Evolutionary conservation across 805 yeast species (phyloP), one percentile per base, ranked within the genome.

Genomic region (Candida cerambycidarum): DNA sequence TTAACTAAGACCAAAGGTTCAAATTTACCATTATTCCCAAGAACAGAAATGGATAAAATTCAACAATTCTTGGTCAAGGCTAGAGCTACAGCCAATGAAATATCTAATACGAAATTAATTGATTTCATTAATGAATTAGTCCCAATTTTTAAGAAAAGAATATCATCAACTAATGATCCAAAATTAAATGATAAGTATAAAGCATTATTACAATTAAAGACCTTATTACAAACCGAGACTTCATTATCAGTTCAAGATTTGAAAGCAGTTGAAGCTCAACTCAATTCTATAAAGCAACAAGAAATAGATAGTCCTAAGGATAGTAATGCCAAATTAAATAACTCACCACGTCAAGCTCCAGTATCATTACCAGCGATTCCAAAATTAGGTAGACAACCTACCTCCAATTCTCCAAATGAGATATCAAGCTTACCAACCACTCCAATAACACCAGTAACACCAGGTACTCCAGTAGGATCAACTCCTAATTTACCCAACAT

Each of bases 1-100:
- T 65, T 64, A 35, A 79, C 90, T 24, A 80, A 76, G 38, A 69
- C 80, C 2, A 71, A 77, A 32, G 70, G 68, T 12, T 74, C 84
- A n/a, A 80, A 80, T 6, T 57, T 75, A 35, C 85, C 90, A 4
- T 67, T 93, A 34, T 90, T 95, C 58, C 84, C 88, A 11, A 71
- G 67, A 27, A 83, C 79, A 4, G 83, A 86, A 31, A 68, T 90
- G 49, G 79, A 78, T 21, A 79, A 75, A 55, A 85, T 93, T 43
- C 96, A 88, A 52, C 72, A 67, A 32, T 93, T 89, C 57, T 65
- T 95, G 48, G 48, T 45, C 27, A 68, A 61, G 49, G 41, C 44
- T 14, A 14, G 24, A 30, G 5, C 41, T 9, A 4, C 40, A 21
- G 25, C 48, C 44, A 44, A 33, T 5, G 50, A 47, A 6, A 50